Conservation (phyloP, 2,329 filamentous ascomycete species). For the Lasiodiplodia hormozganensis region DNA sequence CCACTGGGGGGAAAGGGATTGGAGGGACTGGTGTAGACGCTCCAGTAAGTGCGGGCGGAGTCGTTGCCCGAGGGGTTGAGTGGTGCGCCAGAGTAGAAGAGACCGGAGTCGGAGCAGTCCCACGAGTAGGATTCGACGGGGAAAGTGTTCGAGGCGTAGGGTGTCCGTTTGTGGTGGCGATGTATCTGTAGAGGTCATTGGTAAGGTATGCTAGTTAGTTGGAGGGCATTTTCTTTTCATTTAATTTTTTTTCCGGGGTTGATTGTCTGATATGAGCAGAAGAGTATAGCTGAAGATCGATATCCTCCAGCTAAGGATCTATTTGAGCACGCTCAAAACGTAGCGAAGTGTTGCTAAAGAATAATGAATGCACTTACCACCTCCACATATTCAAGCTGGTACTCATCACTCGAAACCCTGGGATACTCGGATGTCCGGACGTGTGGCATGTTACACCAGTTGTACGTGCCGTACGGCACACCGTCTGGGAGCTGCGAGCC, state of each 20-base stretch:
- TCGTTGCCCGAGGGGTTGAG: slow-evolving; percentile 54
- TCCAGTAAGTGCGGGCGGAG: slow-evolving; percentile 69
- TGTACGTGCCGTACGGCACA: slow-evolving; percentile 69
- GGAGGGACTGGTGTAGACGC: slow-evolving; percentile 63
- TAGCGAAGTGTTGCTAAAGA: too few species aligned
- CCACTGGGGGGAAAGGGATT: slow-evolving; percentile 73
- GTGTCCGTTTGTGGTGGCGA: slow-evolving; percentile 84
- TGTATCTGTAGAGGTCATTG: slow-evolving; percentile 65
- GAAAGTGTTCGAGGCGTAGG: slow-evolving; percentile 79
- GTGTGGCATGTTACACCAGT: slow-evolving; percentile 90
- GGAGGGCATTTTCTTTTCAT: too few species aligned
- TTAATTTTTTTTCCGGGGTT: too few species aligned
- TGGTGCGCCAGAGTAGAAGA: slow-evolving; percentile 73
- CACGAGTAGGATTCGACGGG: slow-evolving; percentile 75
- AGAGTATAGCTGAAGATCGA: too few species aligned
- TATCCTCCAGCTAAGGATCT: too few species aligned
- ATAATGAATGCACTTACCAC: slow-evolving; percentile 4
- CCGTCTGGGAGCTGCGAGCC: slow-evolving; percentile 64
- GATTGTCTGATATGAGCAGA: too few species aligned
- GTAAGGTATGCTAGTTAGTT: neutral
- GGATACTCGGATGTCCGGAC: slow-evolving; percentile 72
- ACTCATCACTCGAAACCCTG: slow-evolving; percentile 70
- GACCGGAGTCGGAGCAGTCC: slow-evolving; percentile 73
- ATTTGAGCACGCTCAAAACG: too few species aligned
- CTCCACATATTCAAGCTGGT: slow-evolving; percentile 7